Evolutionary conservation across 2,329 filamentous ascomycete species (phyloP).

Genomic region (Stemphylium beticola): DNA sequence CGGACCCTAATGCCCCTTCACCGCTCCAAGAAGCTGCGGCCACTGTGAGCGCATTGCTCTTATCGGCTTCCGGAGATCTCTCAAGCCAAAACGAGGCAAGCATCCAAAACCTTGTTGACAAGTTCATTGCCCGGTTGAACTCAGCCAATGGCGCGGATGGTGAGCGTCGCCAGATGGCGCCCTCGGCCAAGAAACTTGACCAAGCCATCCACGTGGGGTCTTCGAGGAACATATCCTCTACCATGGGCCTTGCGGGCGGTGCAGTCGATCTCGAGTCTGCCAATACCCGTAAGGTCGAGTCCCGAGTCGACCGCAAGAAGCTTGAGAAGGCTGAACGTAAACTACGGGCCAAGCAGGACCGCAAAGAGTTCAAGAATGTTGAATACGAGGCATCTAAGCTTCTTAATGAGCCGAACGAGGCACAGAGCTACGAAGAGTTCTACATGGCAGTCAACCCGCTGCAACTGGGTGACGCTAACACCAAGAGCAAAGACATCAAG

Average conservation of each 20-base stretch:
- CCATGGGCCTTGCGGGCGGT: slow-evolving; percentile 82
- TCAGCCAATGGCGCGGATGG: slow-evolving; percentile 72
- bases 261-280: slow-evolving; percentile 93
- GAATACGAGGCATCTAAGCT: slow-evolving; percentile 95
- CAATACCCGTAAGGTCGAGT: slow-evolving; percentile 92
- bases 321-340: slow-evolving; percentile 98
- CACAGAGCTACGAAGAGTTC: slow-evolving; percentile 97
- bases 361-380: slow-evolving; percentile 97
- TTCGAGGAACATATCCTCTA: slow-evolving; percentile 95
- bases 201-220: slow-evolving; percentile 94
- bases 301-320: slow-evolving; percentile 97
- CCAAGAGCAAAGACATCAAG: slow-evolving; percentile 99
- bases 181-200: slow-evolving; percentile 82
- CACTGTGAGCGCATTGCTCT: slow-evolving; percentile 82
- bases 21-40: slow-evolving; percentile 84
- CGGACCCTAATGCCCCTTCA: slow-evolving; percentile 70
- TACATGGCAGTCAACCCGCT: slow-evolving; percentile 99
- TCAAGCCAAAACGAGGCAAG: slow-evolving; percentile 74
- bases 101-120: slow-evolving; percentile 83
- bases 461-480: slow-evolving; percentile 74
- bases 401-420: slow-evolving; percentile 79
- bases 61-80: slow-evolving; percentile 90
- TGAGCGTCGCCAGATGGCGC: slow-evolving; percentile 72
- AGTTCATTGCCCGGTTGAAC: slow-evolving; percentile 84
- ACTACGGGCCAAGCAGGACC: slow-evolving; percentile 97